Evolutionary conservation across 2,329 filamentous ascomycete species (phyloP), one percentile per base, ranked within the genome.

Genomic region (Lachnellula occidentalis): DNA sequence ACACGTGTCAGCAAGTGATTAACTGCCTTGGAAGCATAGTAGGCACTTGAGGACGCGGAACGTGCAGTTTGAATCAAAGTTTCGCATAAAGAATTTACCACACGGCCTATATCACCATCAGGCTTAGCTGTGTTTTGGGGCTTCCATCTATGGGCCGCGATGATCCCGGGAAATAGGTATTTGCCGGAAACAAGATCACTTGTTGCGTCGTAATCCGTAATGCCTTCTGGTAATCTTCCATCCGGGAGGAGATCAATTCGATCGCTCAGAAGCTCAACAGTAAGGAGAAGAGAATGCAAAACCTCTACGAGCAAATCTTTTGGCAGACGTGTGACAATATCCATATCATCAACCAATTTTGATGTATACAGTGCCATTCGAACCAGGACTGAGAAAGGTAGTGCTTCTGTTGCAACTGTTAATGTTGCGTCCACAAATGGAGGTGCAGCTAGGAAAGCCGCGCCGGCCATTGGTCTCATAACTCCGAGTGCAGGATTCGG

Each of bases 331-430:
- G 71, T 61, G 1, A 78, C 53, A 2, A 73, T 62, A 9, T 78
- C 61, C 0, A 72, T 71, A 3, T 70, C 68, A 3, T 1, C 69
- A 65, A 91, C 67, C 0, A 94, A 67, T 48, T 78, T 78, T 5
- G 77, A 75, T 0, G 83, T 79, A 67, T 91, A 96, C 48, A 86
- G 76, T 1, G 86, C 83, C 74, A 95, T 88, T 53, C 92, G 80
- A 14, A 89, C 81, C 1, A 90, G 83, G 51, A 88, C 76, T 2
- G 90, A 90, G 34, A 85, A 81, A 0, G 88, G 88, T 59, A 81
- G 80, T 4, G 78, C 74, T 66, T 96, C 91, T 43, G 86, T 77
- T 34, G 73, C 67, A 15, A 31, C 4, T 41, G 14, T 41, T 9
- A 39, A 14, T 37, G 64, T 54, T 61, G 58, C 6, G 63, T 59